Base-by-base conservation (phyloP, 805 yeast genomes). In the Candida ulmi region DNA sequence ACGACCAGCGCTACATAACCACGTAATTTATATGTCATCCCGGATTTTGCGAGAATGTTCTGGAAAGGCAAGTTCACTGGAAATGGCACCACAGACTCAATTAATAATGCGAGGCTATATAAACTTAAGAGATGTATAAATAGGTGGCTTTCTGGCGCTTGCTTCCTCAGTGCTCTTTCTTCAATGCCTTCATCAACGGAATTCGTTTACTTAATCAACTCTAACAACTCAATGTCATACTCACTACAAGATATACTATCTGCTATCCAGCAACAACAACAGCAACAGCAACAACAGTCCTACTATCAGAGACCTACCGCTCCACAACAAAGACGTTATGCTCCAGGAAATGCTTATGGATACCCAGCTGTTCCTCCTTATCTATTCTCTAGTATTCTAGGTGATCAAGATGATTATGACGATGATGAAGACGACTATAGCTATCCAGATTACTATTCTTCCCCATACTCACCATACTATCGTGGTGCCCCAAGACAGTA, bases 401-500 rank as follows among this genome's bases (percentile, higher is more conserved):
- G 8, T 16, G 36, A 6, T 25, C 23, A 23, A 9, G 36, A 16
- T 5, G 35, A 21, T 16, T 29, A 33, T 8, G 36, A 32, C 7
- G 35, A 32, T n/a, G 35, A 32, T 11, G 35, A 33, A 5, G 36
- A 33, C 11, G 8, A 24, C 23, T 33, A 33, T n/a, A 26, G 13
- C n/a, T 33, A 33, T n/a, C 36, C 36, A 8, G 17, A 24, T 9
- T 33, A 33, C 21, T 33, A 33, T 23, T n/a, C 28, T 25, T 32
- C 16, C 15, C 17, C 23, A 15, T 32, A 8, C 18, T 6, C 27
- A 12, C 6, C 24, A 21, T 21, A 21, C 24, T n/a, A n/a, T n/a
- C n/a, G n/a, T n/a, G 24, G 24, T 21, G 24, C 18, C n/a, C 11
- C 18, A 30, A 30, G 32, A 30, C 32, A 12, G 15, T 15, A 30